Evolutionary conservation across 352 stramenopile genomes (phyloP).

Genomic region (Pythium periplocum): DNA sequence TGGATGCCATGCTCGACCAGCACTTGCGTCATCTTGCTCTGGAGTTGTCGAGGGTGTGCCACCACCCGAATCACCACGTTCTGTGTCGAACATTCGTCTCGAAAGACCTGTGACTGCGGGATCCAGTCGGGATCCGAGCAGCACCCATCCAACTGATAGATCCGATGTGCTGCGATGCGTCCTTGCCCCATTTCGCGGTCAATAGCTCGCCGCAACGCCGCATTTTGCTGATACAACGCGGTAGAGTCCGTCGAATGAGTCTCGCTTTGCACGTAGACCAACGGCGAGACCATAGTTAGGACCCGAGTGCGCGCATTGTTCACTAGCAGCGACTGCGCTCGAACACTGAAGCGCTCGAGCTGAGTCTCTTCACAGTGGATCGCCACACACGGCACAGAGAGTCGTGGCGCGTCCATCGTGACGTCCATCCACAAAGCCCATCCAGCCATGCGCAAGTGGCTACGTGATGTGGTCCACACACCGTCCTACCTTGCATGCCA

Average conservation of each 20-base stretch:
- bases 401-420: too few species aligned
- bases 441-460: too few species aligned
- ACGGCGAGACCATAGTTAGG: constrained; percentile 11
- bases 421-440: too few species aligned
- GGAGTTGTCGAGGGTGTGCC: constrained; percentile 32
- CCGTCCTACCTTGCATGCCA: too few species aligned
- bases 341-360: constrained; percentile 19
- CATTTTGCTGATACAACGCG: constrained; percentile 1
- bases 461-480: too few species aligned
- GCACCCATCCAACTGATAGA: constrained; percentile 43
- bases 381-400: constrained; percentile 14
- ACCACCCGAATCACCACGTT: constrained; percentile 22
- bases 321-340: neutral
- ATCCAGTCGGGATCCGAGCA: constrained; percentile 45
- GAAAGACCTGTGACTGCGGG: constrained; percentile 5
- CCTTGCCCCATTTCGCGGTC: constrained; percentile 15
- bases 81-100: neutral
- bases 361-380: constrained; percentile 28
- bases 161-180: constrained; percentile 39
- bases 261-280: constrained; percentile 22
- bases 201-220: constrained; percentile 8
- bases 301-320: neutral
- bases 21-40: constrained; percentile 26
- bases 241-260: neutral
- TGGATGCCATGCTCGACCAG: constrained; percentile 25